These are phyloP conservation scores for Amniculicola lignicola DNA, from an alignment of 495 filamentous ascomycete genomes.

Conservation along the genomic window DNA sequence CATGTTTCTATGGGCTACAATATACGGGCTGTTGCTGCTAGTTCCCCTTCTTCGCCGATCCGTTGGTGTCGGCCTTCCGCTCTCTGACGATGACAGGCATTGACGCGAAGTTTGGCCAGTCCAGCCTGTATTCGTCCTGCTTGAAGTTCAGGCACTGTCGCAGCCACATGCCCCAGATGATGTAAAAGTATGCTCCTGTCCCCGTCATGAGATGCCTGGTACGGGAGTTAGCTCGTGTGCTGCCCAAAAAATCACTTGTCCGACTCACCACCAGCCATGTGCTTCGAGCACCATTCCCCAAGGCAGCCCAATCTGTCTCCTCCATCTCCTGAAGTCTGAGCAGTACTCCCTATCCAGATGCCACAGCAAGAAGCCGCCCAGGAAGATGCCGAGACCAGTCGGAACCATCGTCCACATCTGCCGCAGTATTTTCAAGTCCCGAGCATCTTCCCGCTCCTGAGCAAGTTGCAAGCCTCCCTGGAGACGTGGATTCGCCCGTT, in stretches of 20 bases:
- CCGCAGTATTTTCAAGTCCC: constrained; percentile 59
- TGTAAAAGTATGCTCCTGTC: constrained; percentile 74
- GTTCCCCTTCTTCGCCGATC: constrained; percentile 29
- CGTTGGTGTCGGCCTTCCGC: constrained; percentile 4
- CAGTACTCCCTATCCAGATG: constrained; percentile 82
- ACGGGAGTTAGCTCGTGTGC: too few relatives aligned
- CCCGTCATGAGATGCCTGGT: constrained; percentile 65
- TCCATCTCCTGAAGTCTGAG: constrained; percentile 62
- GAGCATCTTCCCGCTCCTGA: constrained; percentile 47
- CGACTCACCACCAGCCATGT: constrained; percentile 92
- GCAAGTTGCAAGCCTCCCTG: constrained; percentile 30
- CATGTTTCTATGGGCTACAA: too few relatives aligned
- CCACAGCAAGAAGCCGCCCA: constrained; percentile 85
- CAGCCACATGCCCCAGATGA: constrained; percentile 84
- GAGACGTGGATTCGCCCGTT: constrained; percentile 38
- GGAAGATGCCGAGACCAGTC: constrained; percentile 68
- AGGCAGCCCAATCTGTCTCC: constrained; percentile 71
- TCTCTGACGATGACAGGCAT: constrained; percentile 62
- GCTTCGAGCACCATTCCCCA: constrained; percentile 91
- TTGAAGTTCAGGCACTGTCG: constrained; percentile 72
- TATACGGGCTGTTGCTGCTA: too few relatives aligned
- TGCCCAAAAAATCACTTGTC: too few relatives aligned
- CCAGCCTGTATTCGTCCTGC: constrained; percentile 71
- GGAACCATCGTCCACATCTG: constrained; percentile 75
- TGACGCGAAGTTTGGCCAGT: constrained; percentile 66